Evolutionary conservation across 2,329 filamentous ascomycete species (phyloP), one percentile per base, ranked within the genome.

Genomic region (Cladosporium sp.): DNA sequence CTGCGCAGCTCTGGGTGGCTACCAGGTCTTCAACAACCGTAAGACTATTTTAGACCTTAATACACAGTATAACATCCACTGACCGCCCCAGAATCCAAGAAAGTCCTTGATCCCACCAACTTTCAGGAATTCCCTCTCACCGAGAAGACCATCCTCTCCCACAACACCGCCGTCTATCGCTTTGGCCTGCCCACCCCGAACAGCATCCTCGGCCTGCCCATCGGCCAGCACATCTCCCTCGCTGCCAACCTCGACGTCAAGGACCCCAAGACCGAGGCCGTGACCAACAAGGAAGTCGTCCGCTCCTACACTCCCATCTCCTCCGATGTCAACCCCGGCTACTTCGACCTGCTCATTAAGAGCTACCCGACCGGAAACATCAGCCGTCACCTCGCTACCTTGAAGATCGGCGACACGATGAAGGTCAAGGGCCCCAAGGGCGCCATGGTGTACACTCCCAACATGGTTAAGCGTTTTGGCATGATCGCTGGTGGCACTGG

Each of bases 141-240:
- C 72, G 89, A 97, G 73, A 97, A 96, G 82, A 97, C 86, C 11
- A 81, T 95, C 60, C 85, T 97, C 66, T 95, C 92, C 32, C 93
- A 97, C 82, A 98, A 98, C 78, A 92, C 95, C 56, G 91, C 92
- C 72, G 95, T 98, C 87, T 98, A 97, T 79, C 90, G 93, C 67
- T 96, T 97, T 77, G 80, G 81, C 59, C 87, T 98, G 38, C 91
- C 91, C 53, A 79, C 79, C 48, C 75, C 84, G 38, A 85, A 77
- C 63, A 82, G 87, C 61, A 89, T 96, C 70, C 88, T 97, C 66
- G 93, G 93, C 67, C 87, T 97, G 41, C 92, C 93, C 61, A 97
- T 97, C 76, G 93, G 93, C 68, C 93, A 98, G 77, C 93, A 98
- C 78, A 96, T 98, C 74, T 96, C 92, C 58, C 89, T 98, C 68